Conservation (phyloP, 495 filamentous ascomycete species). For the Aspergillus avenaceus region DNA sequence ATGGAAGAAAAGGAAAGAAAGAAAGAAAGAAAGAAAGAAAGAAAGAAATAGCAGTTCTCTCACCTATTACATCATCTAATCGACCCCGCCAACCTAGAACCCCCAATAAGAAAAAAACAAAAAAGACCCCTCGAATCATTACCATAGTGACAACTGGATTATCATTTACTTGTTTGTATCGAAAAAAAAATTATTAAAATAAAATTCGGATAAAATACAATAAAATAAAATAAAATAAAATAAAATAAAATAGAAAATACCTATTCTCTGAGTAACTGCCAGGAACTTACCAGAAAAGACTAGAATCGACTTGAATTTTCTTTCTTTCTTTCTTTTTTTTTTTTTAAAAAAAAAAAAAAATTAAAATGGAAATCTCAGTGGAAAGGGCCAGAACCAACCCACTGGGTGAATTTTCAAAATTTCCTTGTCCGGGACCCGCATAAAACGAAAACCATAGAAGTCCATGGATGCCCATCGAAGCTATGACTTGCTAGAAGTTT, state of each 20-base stretch:
- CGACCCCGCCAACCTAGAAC: slow-evolving; percentile 15
- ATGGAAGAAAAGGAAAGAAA: background rate
- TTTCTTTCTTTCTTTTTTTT: no score
- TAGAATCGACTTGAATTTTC: background rate
- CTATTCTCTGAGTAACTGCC: background rate
- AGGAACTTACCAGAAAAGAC: background rate
- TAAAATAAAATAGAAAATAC: no score
- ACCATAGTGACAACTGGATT: background rate
- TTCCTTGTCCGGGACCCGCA: slow-evolving; percentile 1
- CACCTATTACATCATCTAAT: slow-evolving; percentile 15
- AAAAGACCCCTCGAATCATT: background rate
- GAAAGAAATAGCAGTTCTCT: slow-evolving; percentile 1
- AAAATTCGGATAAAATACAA: no score
- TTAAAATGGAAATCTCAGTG: background rate
- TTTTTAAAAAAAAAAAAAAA: background rate
- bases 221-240: background rate
- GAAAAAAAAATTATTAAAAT: no score
- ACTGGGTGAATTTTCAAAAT: slow-evolving; percentile 16
- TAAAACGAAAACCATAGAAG: slow-evolving; percentile 36
- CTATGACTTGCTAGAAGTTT: slow-evolving; percentile 41
- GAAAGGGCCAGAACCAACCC: slow-evolving; percentile 13
- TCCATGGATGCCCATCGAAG: slow-evolving; percentile 42
- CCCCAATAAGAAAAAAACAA: background rate
- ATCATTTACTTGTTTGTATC: no score
- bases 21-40: background rate